Percentiles rank a stretch among this genome's conserved stretches.
Evolutionary conservation across 345 rosid genomes (phyloP).

Genomic region (Euphorbia pulcherrima): DNA sequence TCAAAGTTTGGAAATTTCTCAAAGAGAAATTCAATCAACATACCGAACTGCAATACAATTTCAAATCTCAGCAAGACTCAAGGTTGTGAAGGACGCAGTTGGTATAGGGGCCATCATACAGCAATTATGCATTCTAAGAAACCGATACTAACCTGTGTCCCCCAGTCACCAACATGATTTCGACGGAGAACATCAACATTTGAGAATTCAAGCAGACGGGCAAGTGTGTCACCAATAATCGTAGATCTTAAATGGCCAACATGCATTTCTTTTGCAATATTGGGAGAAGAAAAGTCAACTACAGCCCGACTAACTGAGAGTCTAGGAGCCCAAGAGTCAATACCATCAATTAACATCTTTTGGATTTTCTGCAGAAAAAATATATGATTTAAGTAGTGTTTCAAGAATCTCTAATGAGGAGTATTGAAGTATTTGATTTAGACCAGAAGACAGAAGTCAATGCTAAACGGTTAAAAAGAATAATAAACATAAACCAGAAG

Average conservation of each 20-base stretch:
- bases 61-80: neutral
- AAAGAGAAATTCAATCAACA: constrained; percentile 89
- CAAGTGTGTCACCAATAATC: constrained; percentile 88
- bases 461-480: neutral
- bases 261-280: constrained; percentile 99
- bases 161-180: constrained; percentile 99
- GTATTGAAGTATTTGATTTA: neutral
- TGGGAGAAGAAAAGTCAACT: constrained; percentile 97
- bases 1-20: constrained; percentile 69
- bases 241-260: constrained; percentile 98
- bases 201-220: constrained; percentile 92
- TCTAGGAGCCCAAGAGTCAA: constrained; percentile 82
- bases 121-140: neutral
- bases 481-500: too few relatives aligned
- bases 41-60: constrained; percentile 72
- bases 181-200: constrained; percentile 85
- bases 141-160: constrained; percentile 74
- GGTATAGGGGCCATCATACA: neutral
- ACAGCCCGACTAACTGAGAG: constrained; percentile 65
- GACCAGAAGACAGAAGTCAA: neutral
- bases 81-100: neutral
- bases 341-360: constrained; percentile 73
- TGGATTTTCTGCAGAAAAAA: constrained; percentile 56
- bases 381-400: constrained; percentile 12
- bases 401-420: neutral